Evolutionary conservation across 495 filamentous ascomycete species (phyloP), one percentile per base, ranked within the genome.

Genomic region (Tuber melanosporum): DNA sequence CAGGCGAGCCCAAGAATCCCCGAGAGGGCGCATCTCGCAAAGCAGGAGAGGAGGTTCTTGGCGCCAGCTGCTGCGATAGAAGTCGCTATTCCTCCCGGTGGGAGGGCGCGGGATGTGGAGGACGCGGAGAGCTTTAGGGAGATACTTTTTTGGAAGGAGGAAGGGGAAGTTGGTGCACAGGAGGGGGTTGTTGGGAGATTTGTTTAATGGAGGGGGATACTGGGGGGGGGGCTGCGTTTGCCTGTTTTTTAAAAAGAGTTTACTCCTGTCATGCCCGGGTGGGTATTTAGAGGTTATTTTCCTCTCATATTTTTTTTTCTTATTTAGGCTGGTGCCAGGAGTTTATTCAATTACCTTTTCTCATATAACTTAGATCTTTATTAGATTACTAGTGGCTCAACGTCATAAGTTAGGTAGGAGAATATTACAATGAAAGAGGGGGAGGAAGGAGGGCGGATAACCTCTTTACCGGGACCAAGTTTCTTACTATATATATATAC

Each of bases 51-150:
- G 32, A 17, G 15, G 14, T 41, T 32, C 43, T 47, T 72, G 20
- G n/a, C 45, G 12, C 77, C 77, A 26, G 74, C 77, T 8, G 79
- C 32, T n/a, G 73, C 77, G 20, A 79, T 80, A 32, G 78, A 80
- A 45, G 77, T 80, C 2, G 78, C 78, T 3, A 57, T 80, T 19
- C 78, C 78, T 12, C 78, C 78, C 12, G 52, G 47, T 5, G 57
- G 32, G 57, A 66, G 57, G 57, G 5, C 7, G 57, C 57, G 57
- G 26, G 74, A 80, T 17, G 69, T 49, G 45, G 77, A 41, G 9
- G 77, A 80, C 43, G 78, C 77, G 10, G 78, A 80, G 66, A 79
- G 77, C 5, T 80, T 80, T 20, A 80, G 70, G 78, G 78, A 80
- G 32, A 80, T 80, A 41, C 46, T 80, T 2, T 73, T 80, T 66